Base-by-base conservation (phyloP, 1,284 basidiomycete genomes). In the Phylloboletellus chloephorus region DNA sequence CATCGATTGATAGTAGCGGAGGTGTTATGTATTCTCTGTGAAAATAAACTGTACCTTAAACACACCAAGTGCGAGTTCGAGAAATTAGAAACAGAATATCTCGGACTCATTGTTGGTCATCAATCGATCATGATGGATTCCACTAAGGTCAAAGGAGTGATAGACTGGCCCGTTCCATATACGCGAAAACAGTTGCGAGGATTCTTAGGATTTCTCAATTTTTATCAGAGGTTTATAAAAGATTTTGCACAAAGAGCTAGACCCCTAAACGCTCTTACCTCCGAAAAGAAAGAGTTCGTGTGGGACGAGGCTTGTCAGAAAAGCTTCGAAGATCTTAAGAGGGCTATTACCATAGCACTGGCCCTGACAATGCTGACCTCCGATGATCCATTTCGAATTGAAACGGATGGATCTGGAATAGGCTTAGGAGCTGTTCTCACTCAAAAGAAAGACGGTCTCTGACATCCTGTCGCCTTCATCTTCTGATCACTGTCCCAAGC, bases 211-310 rank as follows among this genome's bases (percentile, higher is more conserved):
- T 39, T 39, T 3, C 5, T 32, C 2, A 39, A 39, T 17, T 39
- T 39, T 7, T 75, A 73, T 40, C 43, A 63, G 0, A 43, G 58
- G 4, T 76, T 74, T 48, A 66, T 76, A n/a, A 20, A 53, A 7
- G 50, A 57, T 10, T 75, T 64, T 43, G 52, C 66, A n/a, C 41
- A 52, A 5, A 58, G 63, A 15, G 57, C 57, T 65, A 63, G 0
- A 4, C 39, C 24, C 0, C 44, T 76, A 0, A 42, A 51, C 26
- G 31, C 45, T 0, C 50, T 67, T 0, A 62, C 58, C 0, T 37
- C 35, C 1, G 10, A 19, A 0, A 45, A 46, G 15, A 10, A 24
- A 2, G 19, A 29, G 0, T 38, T 22, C 10, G 12, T 8, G 0
- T 31, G 21, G 29, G 4, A 20, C 5, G 2, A 26, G 2, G 17